Evolutionary conservation across 2,329 filamentous ascomycete genomes (phyloP).

Genomic region (Gliomastix tumulicola): DNA sequence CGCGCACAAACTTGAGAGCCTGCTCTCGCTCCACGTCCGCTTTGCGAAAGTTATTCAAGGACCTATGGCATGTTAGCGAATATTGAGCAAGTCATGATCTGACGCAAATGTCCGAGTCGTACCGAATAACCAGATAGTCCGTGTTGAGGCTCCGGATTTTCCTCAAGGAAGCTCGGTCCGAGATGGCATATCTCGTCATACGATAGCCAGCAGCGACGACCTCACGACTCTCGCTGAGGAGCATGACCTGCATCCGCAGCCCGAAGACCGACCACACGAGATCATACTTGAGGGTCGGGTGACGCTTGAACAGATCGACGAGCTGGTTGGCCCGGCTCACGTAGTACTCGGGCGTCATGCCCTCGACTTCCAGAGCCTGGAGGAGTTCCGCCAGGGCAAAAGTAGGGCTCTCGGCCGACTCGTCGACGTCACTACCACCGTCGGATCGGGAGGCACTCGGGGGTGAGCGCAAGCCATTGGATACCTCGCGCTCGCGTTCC

Average conservation of each 20-base stretch:
- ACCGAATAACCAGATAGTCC: slow-evolving; percentile 77
- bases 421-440: slow-evolving; percentile 56
- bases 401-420: slow-evolving; percentile 77
- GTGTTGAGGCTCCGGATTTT: slow-evolving; percentile 85
- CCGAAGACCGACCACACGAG: slow-evolving; percentile 95
- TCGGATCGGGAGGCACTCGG: slow-evolving; percentile 48
- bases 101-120: slow-evolving; percentile 4
- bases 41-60: slow-evolving; percentile 90
- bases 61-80: slow-evolving; percentile 34
- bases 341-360: slow-evolving; percentile 90
- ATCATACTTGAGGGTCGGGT: slow-evolving; percentile 93
- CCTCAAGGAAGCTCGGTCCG: slow-evolving; percentile 80
- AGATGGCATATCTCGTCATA: slow-evolving; percentile 89
- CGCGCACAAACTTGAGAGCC: slow-evolving; percentile 90
- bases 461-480: slow-evolving; percentile 47
- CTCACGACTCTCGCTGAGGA: slow-evolving; percentile 90
- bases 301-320: slow-evolving; percentile 91
- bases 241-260: slow-evolving; percentile 87
- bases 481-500: slow-evolving; percentile 39
- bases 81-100: not conserved
- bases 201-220: slow-evolving; percentile 93
- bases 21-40: slow-evolving; percentile 97
- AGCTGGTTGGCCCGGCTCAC: slow-evolving; percentile 86
- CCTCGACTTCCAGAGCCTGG: slow-evolving; percentile 80
- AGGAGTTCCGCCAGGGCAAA: slow-evolving; percentile 86